Base-by-base conservation (phyloP, 768 basidiomycete species). In the Mycena vitilis region DNA sequence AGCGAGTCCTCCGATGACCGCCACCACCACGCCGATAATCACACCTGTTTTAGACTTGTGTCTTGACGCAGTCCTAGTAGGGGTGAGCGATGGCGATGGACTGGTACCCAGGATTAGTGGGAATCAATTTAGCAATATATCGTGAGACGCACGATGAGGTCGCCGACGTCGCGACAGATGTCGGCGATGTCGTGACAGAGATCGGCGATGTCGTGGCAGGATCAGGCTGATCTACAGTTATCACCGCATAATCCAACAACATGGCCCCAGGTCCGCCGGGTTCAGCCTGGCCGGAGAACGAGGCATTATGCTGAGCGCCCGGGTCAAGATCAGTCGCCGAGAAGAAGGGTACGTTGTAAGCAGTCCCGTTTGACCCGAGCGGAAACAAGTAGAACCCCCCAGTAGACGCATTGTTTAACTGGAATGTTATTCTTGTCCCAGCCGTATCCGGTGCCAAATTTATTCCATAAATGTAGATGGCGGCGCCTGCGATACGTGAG, bases 391-490 rank as follows among this genome's bases (percentile, higher is more conserved):
- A 58, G 38, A 65, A 57, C 9, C 25, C 15, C 38, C 13, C 20
- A 6, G 40, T 45, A 7, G 48, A n/a, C 34, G 58, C 40, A 36
- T 53, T 45, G 37, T 47, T 42, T 52, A 66, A 44, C 12, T 16
- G 23, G 58, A 66, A 66, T 34, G 52, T 47, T 10, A 66, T 60
- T 15, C 45, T 66, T 11, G 65, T 38, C 20, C 57, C 45, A 5
- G 51, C 25, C 15, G 51, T 52, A 20, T 23, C 56, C 40, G 54
- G 20, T 12, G n/a, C n/a, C n/a, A 34, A 25, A 34, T 66, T 58
- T 9, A 54, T 66, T 44, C 65, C 65, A 22, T 66, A 66, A n/a
- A 66, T 66, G 22, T 60, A 66, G 37, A 66, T 37, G 48, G 65
- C 65, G 34, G 57, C 42, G 30, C 57, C 65, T 66, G 51, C 5